phyloP scores from a whole-genome alignment of 495 filamentous ascomycete species.

The Penicillium diatomitis region DNA sequence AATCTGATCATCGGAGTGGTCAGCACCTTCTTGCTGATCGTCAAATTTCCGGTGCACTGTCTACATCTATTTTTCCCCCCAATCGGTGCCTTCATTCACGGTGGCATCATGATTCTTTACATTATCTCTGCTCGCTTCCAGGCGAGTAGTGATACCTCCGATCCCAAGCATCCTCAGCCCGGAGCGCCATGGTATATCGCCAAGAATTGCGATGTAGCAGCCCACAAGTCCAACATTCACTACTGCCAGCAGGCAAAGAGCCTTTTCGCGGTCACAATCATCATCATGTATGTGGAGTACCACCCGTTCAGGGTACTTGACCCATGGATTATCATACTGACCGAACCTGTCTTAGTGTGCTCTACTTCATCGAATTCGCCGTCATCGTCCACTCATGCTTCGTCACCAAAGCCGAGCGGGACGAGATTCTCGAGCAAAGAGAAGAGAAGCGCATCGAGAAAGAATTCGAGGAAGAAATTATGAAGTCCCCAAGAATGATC shows the following conservation, averaged over 20 bases:
- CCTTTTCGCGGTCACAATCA: slow-evolving; percentile 58
- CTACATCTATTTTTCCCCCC: slow-evolving; percentile 67
- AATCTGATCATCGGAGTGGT: slow-evolving; percentile 78
- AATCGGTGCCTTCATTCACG: slow-evolving; percentile 50
- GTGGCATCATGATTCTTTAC: slow-evolving; percentile 53
- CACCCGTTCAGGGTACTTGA: neutral
- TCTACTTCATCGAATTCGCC: slow-evolving; percentile 48
- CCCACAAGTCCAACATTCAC: slow-evolving; percentile 40
- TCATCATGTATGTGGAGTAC: slow-evolving; percentile 55
- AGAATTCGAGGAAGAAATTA: slow-evolving; percentile 35
- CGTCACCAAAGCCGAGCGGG: slow-evolving; percentile 40
- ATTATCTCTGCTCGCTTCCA: slow-evolving; percentile 61
- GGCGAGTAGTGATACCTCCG: slow-evolving; percentile 69
- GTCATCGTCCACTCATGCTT: slow-evolving; percentile 54
- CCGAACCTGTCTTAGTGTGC: slow-evolving; percentile 23
- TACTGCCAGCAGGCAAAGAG: slow-evolving; percentile 73
- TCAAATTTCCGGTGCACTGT: slow-evolving; percentile 54
- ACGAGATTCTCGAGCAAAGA: slow-evolving; percentile 22
- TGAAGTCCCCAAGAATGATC: slow-evolving; percentile 36
- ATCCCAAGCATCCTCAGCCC: slow-evolving; percentile 56
- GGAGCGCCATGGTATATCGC: slow-evolving; percentile 78
- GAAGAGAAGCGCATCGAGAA: slow-evolving; percentile 34
- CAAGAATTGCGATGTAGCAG: slow-evolving; percentile 62
- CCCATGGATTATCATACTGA: slow-evolving; percentile 7
- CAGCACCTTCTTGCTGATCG: slow-evolving; percentile 44